A percentile compares a stretch with the other conserved stretches of the same genome.
These are phyloP conservation scores for Glarea lozoyensis DNA, from an alignment of 495 filamentous ascomycete species.

Conservation along the genomic window DNA sequence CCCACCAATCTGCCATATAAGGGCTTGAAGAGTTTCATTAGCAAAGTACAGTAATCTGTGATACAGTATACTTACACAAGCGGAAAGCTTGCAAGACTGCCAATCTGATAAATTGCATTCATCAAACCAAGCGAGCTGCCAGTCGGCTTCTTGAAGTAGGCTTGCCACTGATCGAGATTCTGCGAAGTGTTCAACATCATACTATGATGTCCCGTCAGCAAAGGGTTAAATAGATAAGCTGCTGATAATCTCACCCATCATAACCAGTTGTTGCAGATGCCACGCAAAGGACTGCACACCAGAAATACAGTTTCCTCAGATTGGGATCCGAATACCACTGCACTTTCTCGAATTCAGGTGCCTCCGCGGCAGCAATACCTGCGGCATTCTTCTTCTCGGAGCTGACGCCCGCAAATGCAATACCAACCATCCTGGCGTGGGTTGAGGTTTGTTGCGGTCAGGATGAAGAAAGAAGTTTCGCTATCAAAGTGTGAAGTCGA, in stretches of 20 bases:
- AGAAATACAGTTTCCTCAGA: constrained; percentile 28
- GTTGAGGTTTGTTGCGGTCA: too few relatives aligned
- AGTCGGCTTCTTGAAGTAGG: constrained; percentile 40
- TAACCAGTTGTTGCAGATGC: constrained; percentile 28
- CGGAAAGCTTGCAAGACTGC: constrained; percentile 54
- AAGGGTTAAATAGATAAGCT: too few relatives aligned
- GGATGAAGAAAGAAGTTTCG: too few relatives aligned
- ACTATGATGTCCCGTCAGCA: constrained; percentile 25
- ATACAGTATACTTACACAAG: constrained; percentile 40
- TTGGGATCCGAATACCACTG: constrained; percentile 26
- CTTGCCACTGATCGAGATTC: constrained; percentile 40
- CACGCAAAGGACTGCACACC: constrained; percentile 27
- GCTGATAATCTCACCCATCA: constrained; percentile 25
- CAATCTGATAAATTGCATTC: constrained; percentile 59
- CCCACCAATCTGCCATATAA: constrained; percentile 32
- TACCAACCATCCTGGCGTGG: too few relatives aligned
- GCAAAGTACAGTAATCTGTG: neutral
- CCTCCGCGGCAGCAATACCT: constrained; percentile 34
- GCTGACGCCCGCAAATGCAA: too few relatives aligned
- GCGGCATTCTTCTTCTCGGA: neutral
- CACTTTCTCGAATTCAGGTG: constrained; percentile 42
- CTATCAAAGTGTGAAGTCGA: too few relatives aligned
- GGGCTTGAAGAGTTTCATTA: constrained; percentile 34
- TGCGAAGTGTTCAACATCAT: constrained; percentile 49
- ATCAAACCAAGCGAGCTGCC: constrained; percentile 52